phyloP scores from a whole-genome alignment of 495 filamentous ascomycete genomes.

The Penicillium dipodomyicola region DNA sequence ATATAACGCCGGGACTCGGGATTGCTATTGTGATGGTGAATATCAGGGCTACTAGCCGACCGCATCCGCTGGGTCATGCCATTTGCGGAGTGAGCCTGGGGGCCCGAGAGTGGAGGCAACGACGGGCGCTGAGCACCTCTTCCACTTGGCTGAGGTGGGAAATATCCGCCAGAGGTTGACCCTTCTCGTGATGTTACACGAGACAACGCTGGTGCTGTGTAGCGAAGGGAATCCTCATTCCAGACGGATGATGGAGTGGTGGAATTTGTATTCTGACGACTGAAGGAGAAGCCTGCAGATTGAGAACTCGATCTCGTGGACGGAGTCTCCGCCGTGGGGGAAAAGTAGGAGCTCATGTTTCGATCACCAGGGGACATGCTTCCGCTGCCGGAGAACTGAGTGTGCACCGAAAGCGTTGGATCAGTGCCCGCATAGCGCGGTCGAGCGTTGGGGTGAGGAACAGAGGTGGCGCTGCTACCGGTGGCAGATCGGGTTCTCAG shows the following conservation, averaged over 20 bases:
- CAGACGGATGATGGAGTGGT: slow-evolving; percentile 56
- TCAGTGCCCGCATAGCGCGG: slow-evolving; percentile 68
- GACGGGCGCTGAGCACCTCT: slow-evolving; percentile 74
- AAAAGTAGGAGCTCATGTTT: slow-evolving; percentile 80
- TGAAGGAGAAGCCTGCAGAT: slow-evolving; percentile 68
- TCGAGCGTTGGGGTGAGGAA: slow-evolving; percentile 46
- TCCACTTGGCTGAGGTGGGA: slow-evolving; percentile 53
- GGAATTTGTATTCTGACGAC: slow-evolving; percentile 59
- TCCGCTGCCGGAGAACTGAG: slow-evolving; percentile 53
- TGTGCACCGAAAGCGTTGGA: slow-evolving; percentile 68
- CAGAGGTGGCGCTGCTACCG: slow-evolving; percentile 58
- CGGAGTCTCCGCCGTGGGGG: slow-evolving; percentile 81
- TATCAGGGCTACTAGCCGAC: slow-evolving; percentile 70
- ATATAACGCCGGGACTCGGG: slow-evolving; percentile 48
- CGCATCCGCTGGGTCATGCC: slow-evolving; percentile 55
- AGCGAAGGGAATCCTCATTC: slow-evolving; percentile 70
- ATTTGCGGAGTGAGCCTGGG: slow-evolving; percentile 53
- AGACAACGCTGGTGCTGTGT: slow-evolving; percentile 82
- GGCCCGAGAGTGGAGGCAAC: slow-evolving; percentile 68
- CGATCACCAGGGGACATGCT: slow-evolving; percentile 52
- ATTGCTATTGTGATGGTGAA: slow-evolving; percentile 50
- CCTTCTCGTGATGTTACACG: slow-evolving; percentile 78
- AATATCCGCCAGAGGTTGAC: slow-evolving; percentile 55
- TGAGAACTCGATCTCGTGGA: slow-evolving; percentile 82
- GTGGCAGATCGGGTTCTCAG: slow-evolving; percentile 79